Conservation (phyloP, 1,284 basidiomycete genomes). For the Pisolithus thermaeus region DNA sequence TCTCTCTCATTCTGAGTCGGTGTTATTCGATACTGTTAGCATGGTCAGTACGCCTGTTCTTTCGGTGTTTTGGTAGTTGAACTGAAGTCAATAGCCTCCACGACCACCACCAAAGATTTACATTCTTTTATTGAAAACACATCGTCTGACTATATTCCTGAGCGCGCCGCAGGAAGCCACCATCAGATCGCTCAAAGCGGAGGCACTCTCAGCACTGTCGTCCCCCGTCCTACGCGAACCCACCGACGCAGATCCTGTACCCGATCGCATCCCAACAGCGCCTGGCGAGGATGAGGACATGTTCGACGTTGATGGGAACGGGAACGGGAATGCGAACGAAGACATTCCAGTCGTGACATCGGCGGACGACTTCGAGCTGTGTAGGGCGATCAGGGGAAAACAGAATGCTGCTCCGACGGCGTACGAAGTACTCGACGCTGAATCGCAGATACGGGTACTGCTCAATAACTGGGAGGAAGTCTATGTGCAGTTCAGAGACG, state of each 20-base stretch:
- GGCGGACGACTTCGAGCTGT: conserved; percentile 60
- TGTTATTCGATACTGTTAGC: background rate
- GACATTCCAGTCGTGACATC: conserved; percentile 40
- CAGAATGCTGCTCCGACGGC: conserved; percentile 29
- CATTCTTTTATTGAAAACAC: conserved; percentile 62
- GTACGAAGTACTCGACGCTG: conserved; percentile 48
- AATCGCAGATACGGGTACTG: conserved; percentile 41
- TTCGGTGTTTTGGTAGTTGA: background rate
- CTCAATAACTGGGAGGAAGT: conserved; percentile 59
- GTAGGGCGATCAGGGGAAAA: conserved; percentile 43
- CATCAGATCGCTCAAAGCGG: conserved; percentile 53
- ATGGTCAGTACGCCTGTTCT: conserved; percentile 19
- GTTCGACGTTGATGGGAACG: conserved; percentile 22
- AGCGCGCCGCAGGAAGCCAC: conserved; percentile 48
- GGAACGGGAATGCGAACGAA: conserved; percentile 23
- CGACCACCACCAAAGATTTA: conserved; percentile 49
- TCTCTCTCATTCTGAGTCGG: too few species aligned
- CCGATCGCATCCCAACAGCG: conserved; percentile 15
- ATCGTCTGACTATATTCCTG: conserved; percentile 60
- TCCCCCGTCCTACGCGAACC: conserved; percentile 33
- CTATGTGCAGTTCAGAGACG: conserved; percentile 60
- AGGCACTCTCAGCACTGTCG: conserved; percentile 55
- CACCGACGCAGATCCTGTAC: conserved; percentile 5
- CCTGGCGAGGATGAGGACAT: conserved; percentile 22
- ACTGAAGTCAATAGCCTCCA: conserved; percentile 30